A percentile compares a stretch with the other conserved stretches of the same genome.
Conservation (phyloP, 2,329 filamentous ascomycete species). For the Lasiodiplodia theobromae region DNA sequence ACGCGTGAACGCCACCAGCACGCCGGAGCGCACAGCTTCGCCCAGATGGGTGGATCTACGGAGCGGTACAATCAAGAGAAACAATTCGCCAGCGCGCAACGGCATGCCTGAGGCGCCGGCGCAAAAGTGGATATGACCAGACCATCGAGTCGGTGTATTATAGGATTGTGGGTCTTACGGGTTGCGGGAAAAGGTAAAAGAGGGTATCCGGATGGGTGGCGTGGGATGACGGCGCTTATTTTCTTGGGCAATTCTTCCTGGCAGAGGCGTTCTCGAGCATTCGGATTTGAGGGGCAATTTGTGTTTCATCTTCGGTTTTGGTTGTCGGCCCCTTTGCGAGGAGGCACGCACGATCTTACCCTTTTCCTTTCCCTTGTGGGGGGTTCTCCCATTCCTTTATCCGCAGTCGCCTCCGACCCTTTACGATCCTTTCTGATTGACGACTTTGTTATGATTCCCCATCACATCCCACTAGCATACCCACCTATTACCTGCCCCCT, state of each 20-base stretch:
- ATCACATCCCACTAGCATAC: conserved; percentile 15
- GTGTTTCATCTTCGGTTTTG: conserved; percentile 21
- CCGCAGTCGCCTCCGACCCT: conserved; percentile 24
- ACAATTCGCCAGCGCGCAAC: conserved; percentile 1
- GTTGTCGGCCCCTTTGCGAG: conserved; percentile 4
- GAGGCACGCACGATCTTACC: background rate
- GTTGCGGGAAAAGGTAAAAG: background rate
- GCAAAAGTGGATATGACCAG: conserved; percentile 20
- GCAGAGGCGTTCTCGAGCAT: conserved; percentile 12
- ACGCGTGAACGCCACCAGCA: background rate
- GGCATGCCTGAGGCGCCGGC: conserved; percentile 2
- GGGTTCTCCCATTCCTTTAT: conserved; percentile 10
- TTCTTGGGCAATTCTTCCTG: conserved; percentile 14
- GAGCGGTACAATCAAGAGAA: conserved; percentile 20
- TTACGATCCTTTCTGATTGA: conserved; percentile 26
- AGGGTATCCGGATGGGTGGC: background rate
- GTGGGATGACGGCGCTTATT: conserved; percentile 4
- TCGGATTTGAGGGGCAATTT: conserved; percentile 19
- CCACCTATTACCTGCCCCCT: background rate
- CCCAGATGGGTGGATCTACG: conserved; percentile 24
- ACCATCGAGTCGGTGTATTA: conserved; percentile 3
- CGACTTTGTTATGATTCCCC: conserved; percentile 20
- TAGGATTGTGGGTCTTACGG: conserved; percentile 18
- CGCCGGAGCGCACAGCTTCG: conserved; percentile 18
- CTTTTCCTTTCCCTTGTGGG: background rate